These are phyloP conservation scores for Rhododendron vialii DNA, from an alignment of 148 eudicot genomes.

Conservation along the genomic window DNA sequence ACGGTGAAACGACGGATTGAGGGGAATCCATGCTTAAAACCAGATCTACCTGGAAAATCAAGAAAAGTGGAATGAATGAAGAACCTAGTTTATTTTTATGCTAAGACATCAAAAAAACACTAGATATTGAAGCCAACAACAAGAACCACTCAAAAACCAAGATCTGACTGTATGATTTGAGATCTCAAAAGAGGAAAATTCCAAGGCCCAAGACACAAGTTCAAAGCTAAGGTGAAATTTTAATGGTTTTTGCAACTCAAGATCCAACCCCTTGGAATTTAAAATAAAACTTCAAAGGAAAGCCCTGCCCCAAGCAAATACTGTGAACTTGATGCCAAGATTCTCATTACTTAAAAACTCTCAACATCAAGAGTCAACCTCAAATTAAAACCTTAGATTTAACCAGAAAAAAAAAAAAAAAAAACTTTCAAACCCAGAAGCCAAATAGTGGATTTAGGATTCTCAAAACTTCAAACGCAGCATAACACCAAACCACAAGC, in stretches of 20 bases:
- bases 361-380: background rate
- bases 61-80: background rate
- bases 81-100: background rate
- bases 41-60: conserved; percentile 27
- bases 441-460: background rate
- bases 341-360: background rate
- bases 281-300: conserved; percentile 3
- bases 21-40: conserved; percentile 58
- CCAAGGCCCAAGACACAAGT: conserved; percentile 16
- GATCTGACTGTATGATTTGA: background rate
- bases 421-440: background rate
- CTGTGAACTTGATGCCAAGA: background rate
- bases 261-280: conserved; percentile 12
- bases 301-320: background rate
- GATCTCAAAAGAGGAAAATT: background rate
- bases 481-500: background rate
- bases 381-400: background rate
- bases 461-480: background rate
- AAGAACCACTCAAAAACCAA: conserved; percentile 3
- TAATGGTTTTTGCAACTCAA: background rate
- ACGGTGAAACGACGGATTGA: conserved; percentile 70
- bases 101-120: conserved; percentile 6
- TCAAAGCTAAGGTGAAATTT: background rate
- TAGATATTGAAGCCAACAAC: background rate
- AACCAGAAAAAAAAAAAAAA: too few relatives aligned